phyloP scores from a whole-genome alignment of 2,329 filamentous ascomycete species.

The Neonectria ditissima region DNA sequence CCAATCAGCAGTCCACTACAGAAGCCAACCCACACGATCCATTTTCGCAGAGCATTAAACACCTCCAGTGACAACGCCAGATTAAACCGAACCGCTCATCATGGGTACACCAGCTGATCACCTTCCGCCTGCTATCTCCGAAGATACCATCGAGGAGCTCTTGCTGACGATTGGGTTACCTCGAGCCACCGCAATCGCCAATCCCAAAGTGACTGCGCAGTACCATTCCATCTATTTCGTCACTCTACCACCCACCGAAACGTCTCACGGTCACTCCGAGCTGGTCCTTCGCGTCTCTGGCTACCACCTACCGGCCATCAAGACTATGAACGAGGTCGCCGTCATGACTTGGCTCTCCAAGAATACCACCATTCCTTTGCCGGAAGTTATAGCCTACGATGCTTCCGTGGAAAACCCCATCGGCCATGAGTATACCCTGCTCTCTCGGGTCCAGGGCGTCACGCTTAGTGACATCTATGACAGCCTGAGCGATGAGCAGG shows the following conservation, averaged over 20 bases:
- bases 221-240: conserved; percentile 19
- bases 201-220: conserved; percentile 14
- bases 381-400: conserved; percentile 46
- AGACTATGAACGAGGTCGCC: conserved; percentile 53
- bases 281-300: conserved; percentile 52
- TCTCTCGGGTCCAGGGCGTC: conserved; percentile 43
- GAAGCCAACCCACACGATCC: too few relatives aligned
- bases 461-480: conserved; percentile 47
- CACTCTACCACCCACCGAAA: neutral
- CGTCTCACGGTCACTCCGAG: conserved; percentile 4
- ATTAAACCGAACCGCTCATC: conserved; percentile 7
- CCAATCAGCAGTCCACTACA: too few relatives aligned
- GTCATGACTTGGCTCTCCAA: conserved; percentile 46
- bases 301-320: conserved; percentile 49
- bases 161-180: conserved; percentile 1
- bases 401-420: conserved; percentile 44
- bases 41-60: too few relatives aligned
- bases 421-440: conserved; percentile 50
- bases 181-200: conserved; percentile 2
- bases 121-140: conserved; percentile 3
- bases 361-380: conserved; percentile 51
- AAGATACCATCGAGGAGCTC: conserved; percentile 11
- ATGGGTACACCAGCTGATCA: conserved; percentile 8
- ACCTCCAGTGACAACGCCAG: too few relatives aligned
- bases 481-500: conserved; percentile 27